Percentiles rank a stretch among this genome's conserved stretches.
phyloP scores from a whole-genome alignment of 805 yeast genomes.

The Yamadazyma akitaensis region DNA sequence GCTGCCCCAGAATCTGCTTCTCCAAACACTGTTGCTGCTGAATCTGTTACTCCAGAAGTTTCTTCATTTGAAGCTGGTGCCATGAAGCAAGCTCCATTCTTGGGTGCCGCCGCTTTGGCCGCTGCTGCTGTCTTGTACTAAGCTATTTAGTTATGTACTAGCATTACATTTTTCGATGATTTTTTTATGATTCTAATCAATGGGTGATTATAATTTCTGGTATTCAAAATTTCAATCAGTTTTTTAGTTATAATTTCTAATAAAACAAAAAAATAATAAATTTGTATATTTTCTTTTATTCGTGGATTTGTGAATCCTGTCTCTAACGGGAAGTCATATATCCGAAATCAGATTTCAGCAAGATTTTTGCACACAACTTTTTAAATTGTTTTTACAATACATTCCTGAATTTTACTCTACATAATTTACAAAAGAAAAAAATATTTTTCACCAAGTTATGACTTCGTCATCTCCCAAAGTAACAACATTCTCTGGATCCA shows the following conservation, averaged over 20 bases:
- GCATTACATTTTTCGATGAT: conserved; percentile 4
- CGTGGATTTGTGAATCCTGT: too few relatives aligned
- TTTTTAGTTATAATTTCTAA: conserved; percentile 6
- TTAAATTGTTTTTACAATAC: too few relatives aligned
- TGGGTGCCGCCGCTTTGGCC: conserved; percentile 25
- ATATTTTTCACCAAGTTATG: neutral
- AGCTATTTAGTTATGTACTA: neutral
- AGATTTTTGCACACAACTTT: neutral
- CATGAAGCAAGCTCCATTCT: conserved; percentile 16
- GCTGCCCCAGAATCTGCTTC: conserved; percentile 11
- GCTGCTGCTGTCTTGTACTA: conserved; percentile 21
- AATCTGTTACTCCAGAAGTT: conserved; percentile 17
- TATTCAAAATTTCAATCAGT: neutral
- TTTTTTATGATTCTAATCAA: conserved; percentile 2
- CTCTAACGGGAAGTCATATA: too few relatives aligned
- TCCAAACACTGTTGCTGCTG: conserved; percentile 6
- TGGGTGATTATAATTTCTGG: conserved; percentile 6
- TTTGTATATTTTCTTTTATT: too few relatives aligned
- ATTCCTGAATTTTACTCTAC: neutral
- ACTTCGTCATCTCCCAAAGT: conserved; percentile 1
- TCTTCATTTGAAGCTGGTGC: conserved; percentile 18
- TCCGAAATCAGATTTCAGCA: too few relatives aligned
- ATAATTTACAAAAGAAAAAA: neutral
- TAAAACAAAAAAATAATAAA: neutral
- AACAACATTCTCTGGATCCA: neutral